A percentile compares a stretch with the other conserved stretches of the same genome.
Conservation (phyloP, 1,139 yeast species). For the Kodamaea ohmeri region DNA sequence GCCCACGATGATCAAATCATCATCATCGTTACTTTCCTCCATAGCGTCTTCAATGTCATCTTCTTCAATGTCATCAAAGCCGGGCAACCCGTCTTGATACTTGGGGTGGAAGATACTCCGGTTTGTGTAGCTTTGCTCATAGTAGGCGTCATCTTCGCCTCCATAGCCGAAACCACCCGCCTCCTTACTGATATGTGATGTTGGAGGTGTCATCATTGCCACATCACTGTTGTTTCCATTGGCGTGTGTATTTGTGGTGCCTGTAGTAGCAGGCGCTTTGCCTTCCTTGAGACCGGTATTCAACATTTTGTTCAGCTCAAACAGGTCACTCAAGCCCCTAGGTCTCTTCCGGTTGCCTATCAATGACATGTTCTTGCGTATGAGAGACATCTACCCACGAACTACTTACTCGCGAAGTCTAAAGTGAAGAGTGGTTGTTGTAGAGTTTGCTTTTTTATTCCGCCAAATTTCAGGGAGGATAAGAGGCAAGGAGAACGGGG, state of each 20-base stretch:
- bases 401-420: not conserved
- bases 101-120: constrained; percentile 12
- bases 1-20: constrained; percentile 17
- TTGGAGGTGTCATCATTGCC: constrained; percentile 9
- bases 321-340: constrained; percentile 45
- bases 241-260: constrained; percentile 11
- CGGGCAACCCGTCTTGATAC: constrained; percentile 13
- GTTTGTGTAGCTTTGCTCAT: constrained; percentile 5
- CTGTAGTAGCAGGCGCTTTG: constrained; percentile 12
- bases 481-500: not conserved
- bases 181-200: constrained; percentile 3
- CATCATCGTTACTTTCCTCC: constrained; percentile 20
- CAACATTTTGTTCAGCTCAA: constrained; percentile 23
- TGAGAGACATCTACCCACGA: not conserved
- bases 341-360: constrained; percentile 46
- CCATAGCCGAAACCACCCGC: constrained; percentile 2
- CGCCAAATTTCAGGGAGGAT: constrained; percentile 1
- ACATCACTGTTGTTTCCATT: constrained; percentile 8
- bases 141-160: constrained; percentile 12
- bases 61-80: constrained; percentile 17
- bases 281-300: constrained; percentile 10
- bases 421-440: too few species aligned
- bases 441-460: not conserved
- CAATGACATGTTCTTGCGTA: constrained; percentile 7
- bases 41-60: constrained; percentile 13